These are phyloP conservation scores for Rhodomyrtus psidioides DNA, from an alignment of 441 rosid species.

Conservation along the genomic window DNA sequence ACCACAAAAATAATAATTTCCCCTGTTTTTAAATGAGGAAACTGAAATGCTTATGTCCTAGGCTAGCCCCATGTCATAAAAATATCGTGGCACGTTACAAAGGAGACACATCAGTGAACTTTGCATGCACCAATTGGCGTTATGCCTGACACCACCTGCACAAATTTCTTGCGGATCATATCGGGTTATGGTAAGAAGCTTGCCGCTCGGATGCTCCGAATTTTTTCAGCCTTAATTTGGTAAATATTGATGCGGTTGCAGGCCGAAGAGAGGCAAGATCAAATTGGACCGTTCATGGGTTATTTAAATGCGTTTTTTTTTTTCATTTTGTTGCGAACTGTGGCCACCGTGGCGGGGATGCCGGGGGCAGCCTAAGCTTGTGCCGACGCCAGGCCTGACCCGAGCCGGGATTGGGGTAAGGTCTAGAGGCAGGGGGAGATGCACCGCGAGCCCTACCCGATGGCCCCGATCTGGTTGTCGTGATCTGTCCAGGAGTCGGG, in stretches of 20 bases:
- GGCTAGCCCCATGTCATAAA: not conserved
- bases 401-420: not conserved
- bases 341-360: too few species aligned
- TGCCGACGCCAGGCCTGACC: not conserved
- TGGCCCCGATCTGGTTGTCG: not conserved
- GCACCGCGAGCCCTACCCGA: not conserved
- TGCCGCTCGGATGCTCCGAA: not conserved
- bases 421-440: not conserved
- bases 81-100: not conserved
- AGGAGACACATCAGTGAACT: not conserved
- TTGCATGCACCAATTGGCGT: not conserved
- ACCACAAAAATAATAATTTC: not conserved
- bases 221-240: not conserved
- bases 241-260: not conserved
- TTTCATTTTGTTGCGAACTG: not conserved
- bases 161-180: not conserved
- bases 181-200: not conserved
- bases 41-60: not conserved
- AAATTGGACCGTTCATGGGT: not conserved
- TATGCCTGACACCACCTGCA: not conserved
- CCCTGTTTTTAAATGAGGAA: not conserved
- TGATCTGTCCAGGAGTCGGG: too few species aligned
- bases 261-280: not conserved
- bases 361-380: too few species aligned
- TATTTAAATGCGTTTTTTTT: not conserved